Base-by-base conservation (phyloP, 164 flowering plant species). In the Berberis thunbergii region DNA sequence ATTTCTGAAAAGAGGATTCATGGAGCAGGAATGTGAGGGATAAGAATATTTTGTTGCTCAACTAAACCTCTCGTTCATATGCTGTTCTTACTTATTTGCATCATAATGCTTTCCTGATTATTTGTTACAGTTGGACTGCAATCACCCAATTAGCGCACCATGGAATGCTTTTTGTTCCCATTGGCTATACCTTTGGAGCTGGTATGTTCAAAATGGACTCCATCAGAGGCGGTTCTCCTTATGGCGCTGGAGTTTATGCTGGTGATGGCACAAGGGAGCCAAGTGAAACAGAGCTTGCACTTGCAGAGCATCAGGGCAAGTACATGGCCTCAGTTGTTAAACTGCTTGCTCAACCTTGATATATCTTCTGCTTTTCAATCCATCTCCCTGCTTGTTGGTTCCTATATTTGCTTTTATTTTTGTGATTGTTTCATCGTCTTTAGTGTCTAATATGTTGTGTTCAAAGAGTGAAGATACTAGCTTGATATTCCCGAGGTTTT, bases 141-240 rank as follows among this genome's bases (percentile, higher is more conserved):
- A 77, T 86, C 67, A 86, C 86, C 43, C 88, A 84, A 69, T 71
- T 86, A 63, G 83, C 69, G 1, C 88, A 86, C 72, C 91, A 86
- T 62, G 91, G 91, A 5, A 87, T 87, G 93, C 63, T 87, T 6
- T 87, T 73, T 71, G 89, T 87, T 71, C 93, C 93, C 41, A 82
- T 87, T 56, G 93, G 93, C 2, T 85, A 87, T 78, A 81, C 93
- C 43, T 87, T 85, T 64, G 93, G 93, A 38, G 81, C 89, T 40
- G 85, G 81, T 50, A 87, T 87, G 93, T 84, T 82, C 72, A 72
- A 72, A 58, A 77, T 83, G 84, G 87, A 85, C 53, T 61, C 80
- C 49, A 68, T 83, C 13, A 71, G 86, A 73, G 93, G 93, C 2
- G 93, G 93, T 13, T 77, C 87, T 60, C 93, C 93, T 48, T 87